Evolutionary conservation across 192 early-diverging fungal genomes (phyloP).

Genomic region (Rhizophagus sp.): DNA sequence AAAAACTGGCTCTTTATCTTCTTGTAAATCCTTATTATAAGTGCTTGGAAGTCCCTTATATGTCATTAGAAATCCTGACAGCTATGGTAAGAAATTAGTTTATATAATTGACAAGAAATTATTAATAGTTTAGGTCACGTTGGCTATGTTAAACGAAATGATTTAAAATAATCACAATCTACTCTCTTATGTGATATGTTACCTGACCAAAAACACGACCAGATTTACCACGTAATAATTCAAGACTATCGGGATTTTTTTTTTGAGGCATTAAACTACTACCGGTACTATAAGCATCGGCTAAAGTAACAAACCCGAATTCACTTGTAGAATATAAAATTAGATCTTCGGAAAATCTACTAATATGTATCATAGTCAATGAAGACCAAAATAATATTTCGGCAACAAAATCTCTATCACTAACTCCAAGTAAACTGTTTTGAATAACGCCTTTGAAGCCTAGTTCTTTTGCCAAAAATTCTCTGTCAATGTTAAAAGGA

Average conservation of each 20-base stretch:
- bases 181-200: not conserved
- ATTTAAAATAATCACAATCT: not conserved
- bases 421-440: slow-evolving; percentile 91
- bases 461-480: slow-evolving; percentile 84
- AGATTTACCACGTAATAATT: slow-evolving; percentile 94
- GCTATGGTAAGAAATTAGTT: slow-evolving; percentile 35
- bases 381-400: slow-evolving; percentile 96
- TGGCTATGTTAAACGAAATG: no score
- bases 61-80: slow-evolving; percentile 98
- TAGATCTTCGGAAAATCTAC: slow-evolving; percentile 90
- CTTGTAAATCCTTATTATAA: slow-evolving; percentile 99
- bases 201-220: slow-evolving; percentile 94
- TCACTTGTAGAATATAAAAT: slow-evolving; percentile 92
- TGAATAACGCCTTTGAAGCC: slow-evolving; percentile 83
- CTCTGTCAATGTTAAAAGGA: slow-evolving; percentile 94
- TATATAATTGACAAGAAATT: no score
- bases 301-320: slow-evolving; percentile 93
- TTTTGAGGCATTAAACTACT: slow-evolving; percentile 99
- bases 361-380: slow-evolving; percentile 89
- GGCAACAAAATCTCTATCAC: slow-evolving; percentile 96
- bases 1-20: slow-evolving; percentile 99
- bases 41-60: slow-evolving; percentile 96
- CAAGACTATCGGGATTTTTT: slow-evolving; percentile 97
- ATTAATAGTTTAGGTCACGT: no score
- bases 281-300: slow-evolving; percentile 92